Conservation (phyloP, 345 rosid species). For the Eucalyptus dawsonii region DNA sequence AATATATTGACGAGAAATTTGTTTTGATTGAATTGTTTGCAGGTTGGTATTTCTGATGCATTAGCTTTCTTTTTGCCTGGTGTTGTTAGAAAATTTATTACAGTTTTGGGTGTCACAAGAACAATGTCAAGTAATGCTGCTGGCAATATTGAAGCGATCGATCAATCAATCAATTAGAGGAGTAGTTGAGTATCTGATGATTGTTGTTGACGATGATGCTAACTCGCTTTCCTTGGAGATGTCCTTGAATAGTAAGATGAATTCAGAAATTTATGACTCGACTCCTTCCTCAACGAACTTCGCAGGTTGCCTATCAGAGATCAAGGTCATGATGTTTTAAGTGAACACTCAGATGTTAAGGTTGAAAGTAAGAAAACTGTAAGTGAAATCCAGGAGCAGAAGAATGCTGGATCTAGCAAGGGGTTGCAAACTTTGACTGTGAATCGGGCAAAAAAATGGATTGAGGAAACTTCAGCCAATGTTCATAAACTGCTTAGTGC, state of each 20-base stretch:
- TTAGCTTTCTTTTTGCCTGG: conserved; percentile 95
- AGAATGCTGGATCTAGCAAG: conserved; percentile 6
- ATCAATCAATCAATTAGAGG: conserved; percentile 62
- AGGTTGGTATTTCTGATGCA: conserved; percentile 85
- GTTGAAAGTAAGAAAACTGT: conserved; percentile 1
- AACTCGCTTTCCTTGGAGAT: conserved; percentile 28
- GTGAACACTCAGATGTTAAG: conserved; percentile 16
- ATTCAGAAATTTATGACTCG: conserved; percentile 21
- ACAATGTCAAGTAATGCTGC: conserved; percentile 85
- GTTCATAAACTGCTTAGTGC: conserved; percentile 57
- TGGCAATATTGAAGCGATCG: conserved; percentile 67
- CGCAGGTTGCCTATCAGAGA: conserved; percentile 38
- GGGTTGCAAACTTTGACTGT: conserved; percentile 48
- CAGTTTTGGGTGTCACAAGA: conserved; percentile 63
- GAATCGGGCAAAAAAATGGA: conserved; percentile 78
- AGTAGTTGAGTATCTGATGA: conserved; percentile 81
- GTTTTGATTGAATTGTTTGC: neutral
- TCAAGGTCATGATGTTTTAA: conserved; percentile 12
- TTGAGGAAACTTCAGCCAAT: conserved; percentile 48
- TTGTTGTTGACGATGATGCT: conserved; percentile 64
- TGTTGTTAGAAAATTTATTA: conserved; percentile 69
- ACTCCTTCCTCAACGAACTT: conserved; percentile 50
- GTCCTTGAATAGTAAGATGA: conserved; percentile 1
- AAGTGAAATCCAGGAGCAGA: conserved; percentile 7
- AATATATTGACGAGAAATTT: neutral